Percentiles rank a stretch among this genome's conserved stretches.
Evolutionary conservation across 257 asterid genomes (phyloP).

Genomic region (Nicotiana benthamiana): DNA sequence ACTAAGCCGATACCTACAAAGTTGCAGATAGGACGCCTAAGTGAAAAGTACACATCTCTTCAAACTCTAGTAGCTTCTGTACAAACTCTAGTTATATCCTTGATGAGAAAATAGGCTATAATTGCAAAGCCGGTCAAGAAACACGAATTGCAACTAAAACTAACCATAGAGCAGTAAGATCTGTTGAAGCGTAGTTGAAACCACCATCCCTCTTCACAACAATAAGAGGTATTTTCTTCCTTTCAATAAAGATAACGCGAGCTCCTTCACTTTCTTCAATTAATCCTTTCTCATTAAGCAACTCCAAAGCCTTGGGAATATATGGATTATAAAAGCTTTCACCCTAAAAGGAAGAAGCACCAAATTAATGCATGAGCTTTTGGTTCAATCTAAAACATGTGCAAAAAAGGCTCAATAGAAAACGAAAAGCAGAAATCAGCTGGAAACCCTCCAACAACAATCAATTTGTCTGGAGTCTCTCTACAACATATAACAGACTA

Average conservation of each 20-base stretch:
- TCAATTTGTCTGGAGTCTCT: not conserved
- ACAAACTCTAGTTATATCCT: not conserved
- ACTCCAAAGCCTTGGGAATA: slow-evolving; percentile 55
- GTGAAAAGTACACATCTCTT: not conserved
- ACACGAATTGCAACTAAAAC: slow-evolving; percentile 14
- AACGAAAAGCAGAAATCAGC: not conserved
- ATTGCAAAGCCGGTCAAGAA: not conserved
- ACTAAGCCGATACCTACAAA: slow-evolving; percentile 74
- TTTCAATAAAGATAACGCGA: slow-evolving; percentile 83
- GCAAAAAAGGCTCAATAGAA: not conserved
- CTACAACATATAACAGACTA: not conserved
- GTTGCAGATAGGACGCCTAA: slow-evolving; percentile 3
- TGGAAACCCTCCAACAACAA: not conserved
- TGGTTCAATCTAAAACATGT: not conserved
- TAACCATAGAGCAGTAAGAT: slow-evolving; percentile 86
- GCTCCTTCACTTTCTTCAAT: slow-evolving; percentile 94
- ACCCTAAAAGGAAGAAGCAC: slow-evolving; percentile 38
- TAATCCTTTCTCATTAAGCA: slow-evolving; percentile 52
- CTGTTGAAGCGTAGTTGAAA: slow-evolving; percentile 90
- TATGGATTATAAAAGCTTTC: slow-evolving; percentile 93
- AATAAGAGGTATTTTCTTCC: slow-evolving; percentile 68
- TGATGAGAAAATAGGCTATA: not conserved
- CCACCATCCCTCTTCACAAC: slow-evolving; percentile 97
- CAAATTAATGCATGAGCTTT: not conserved
- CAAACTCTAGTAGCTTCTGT: not conserved